Percentiles rank a stretch among this genome's conserved stretches.
Evolutionary conservation across 176 grass and related monocot genomes (phyloP).

Genomic region (Juncus effusus): DNA sequence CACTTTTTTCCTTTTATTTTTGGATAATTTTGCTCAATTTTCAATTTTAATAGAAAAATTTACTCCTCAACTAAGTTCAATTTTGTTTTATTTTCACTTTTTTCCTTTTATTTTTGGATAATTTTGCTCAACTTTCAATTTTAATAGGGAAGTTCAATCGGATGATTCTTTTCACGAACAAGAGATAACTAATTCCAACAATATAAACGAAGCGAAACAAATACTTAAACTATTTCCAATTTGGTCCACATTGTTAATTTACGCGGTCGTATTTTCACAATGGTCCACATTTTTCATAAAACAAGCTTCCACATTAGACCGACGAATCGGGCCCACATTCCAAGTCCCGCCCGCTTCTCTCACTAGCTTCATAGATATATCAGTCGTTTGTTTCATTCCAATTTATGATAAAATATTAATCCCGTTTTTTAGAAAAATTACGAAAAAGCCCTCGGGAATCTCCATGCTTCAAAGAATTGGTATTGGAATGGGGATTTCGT

Average conservation of each 20-base stretch:
- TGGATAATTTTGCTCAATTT: background rate
- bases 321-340: constrained; percentile 36
- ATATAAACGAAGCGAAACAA: constrained; percentile 27
- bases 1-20: too few relatives aligned
- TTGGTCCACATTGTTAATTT: constrained; percentile 50
- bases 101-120: too few relatives aligned
- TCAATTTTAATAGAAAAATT: constrained; percentile 19
- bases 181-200: background rate
- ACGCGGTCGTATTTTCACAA: constrained; percentile 34
- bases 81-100: background rate
- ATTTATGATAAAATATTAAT: constrained; percentile 53
- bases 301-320: constrained; percentile 64
- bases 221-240: constrained; percentile 44
- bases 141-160: constrained; percentile 5
- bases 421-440: constrained; percentile 38
- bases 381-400: constrained; percentile 29
- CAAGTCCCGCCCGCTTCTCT: constrained; percentile 50
- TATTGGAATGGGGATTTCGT: constrained; percentile 36
- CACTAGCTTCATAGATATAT: constrained; percentile 34
- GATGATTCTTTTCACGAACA: background rate
- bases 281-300: constrained; percentile 66
- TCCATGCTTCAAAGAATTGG: constrained; percentile 67
- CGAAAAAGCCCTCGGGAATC: constrained; percentile 43
- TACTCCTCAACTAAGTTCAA: too few relatives aligned
- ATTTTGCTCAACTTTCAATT: background rate